Conservation (phyloP, 1,139 yeast species). For the Candida sp. region DNA sequence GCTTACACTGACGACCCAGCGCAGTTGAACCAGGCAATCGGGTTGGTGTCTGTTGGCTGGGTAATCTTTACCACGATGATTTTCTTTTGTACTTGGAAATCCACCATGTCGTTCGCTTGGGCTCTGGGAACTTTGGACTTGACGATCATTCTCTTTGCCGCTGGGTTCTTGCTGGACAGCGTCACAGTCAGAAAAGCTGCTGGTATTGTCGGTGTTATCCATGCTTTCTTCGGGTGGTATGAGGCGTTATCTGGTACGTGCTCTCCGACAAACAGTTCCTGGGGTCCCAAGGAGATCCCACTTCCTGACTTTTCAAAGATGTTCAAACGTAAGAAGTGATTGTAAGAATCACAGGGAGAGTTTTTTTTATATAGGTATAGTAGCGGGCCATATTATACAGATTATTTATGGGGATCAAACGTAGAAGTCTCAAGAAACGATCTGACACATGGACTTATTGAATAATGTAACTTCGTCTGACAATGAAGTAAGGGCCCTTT, state of each 20-base stretch:
- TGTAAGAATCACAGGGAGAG: too few relatives aligned
- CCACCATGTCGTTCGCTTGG: conserved; percentile 62
- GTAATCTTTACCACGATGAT: conserved; percentile 61
- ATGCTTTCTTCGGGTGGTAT: conserved; percentile 65
- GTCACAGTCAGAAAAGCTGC: conserved; percentile 60
- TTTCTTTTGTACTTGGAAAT: conserved; percentile 60
- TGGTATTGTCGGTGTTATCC: conserved; percentile 65
- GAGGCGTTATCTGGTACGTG: conserved; percentile 42
- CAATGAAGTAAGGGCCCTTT: too few relatives aligned
- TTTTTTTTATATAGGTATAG: too few relatives aligned
- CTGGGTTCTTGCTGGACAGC: conserved; percentile 53
- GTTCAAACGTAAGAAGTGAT: not conserved
- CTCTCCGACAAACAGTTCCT: conserved; percentile 28
- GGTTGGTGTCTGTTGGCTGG: conserved; percentile 67
- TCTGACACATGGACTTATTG: too few relatives aligned
- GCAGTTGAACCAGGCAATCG: conserved; percentile 53
- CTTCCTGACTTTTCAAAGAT: conserved; percentile 13
- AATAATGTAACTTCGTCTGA: too few relatives aligned
- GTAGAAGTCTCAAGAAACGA: too few relatives aligned
- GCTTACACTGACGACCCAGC: conserved; percentile 51
- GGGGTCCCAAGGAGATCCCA: conserved; percentile 21
- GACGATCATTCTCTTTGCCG: conserved; percentile 59
- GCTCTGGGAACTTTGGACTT: conserved; percentile 56
- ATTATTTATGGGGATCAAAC: too few relatives aligned
- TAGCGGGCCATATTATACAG: too few relatives aligned